Evolutionary conservation across 1,284 basidiomycete species (phyloP).

Genomic region (Bjerkandera adusta): DNA sequence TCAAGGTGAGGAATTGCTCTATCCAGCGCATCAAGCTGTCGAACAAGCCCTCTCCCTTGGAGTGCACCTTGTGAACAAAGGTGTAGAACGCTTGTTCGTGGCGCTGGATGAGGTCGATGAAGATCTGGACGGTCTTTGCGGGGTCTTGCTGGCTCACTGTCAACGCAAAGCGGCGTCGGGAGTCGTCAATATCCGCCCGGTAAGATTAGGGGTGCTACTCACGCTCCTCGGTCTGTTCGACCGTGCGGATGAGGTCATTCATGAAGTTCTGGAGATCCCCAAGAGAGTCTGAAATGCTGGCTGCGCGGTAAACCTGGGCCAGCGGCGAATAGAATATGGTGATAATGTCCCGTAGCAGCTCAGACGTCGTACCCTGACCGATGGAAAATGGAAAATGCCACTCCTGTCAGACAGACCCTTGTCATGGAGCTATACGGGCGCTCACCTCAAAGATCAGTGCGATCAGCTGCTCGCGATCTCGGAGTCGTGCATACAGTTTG

Average conservation of each 20-base stretch:
- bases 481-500: constrained; percentile 74
- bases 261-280: constrained; percentile 93
- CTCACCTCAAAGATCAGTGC: constrained; percentile 92
- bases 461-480: constrained; percentile 92
- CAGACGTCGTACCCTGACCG: constrained; percentile 85
- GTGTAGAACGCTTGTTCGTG: constrained; percentile 96
- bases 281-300: constrained; percentile 94
- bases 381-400: background rate
- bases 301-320: constrained; percentile 98
- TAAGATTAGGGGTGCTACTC: constrained; percentile 32
- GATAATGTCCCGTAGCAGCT: constrained; percentile 96
- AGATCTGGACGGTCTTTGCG: constrained; percentile 85
- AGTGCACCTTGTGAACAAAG: constrained; percentile 99
- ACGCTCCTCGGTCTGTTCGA: constrained; percentile 91
- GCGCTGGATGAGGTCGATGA: constrained; percentile 90
- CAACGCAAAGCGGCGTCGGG: constrained; percentile 1
- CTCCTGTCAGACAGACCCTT: background rate
- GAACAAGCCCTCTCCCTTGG: constrained; percentile 94
- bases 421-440: constrained; percentile 7
- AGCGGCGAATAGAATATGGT: constrained; percentile 98
- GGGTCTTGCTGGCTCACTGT: constrained; percentile 85
- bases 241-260: constrained; percentile 93
- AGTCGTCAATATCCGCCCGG: background rate
- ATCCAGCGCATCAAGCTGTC: constrained; percentile 96
- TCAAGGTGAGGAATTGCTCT: constrained; percentile 89